Evolutionary conservation across 1,284 basidiomycete species (phyloP).

Genomic region (Trametes pubescens): DNA sequence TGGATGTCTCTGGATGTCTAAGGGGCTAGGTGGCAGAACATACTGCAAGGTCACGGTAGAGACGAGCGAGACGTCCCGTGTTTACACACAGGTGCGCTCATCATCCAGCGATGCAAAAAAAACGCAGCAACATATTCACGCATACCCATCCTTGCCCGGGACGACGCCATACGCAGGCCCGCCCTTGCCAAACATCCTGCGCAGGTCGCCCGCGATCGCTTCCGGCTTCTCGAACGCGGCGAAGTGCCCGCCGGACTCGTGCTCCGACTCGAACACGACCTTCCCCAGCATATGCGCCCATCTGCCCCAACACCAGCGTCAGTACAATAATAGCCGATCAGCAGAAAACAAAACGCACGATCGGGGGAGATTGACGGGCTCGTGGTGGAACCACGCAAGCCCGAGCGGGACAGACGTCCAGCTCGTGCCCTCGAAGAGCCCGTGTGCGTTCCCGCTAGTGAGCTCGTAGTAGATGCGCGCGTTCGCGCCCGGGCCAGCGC

Average conservation of each 20-base stretch:
- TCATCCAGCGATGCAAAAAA: too few species aligned
- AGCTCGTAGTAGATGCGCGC: constrained; percentile 7
- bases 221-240: constrained; percentile 8
- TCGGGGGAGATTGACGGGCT: constrained; percentile 37
- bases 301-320: constrained; percentile 14
- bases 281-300: constrained; percentile 38
- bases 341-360: constrained; percentile 24
- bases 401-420: constrained; percentile 43
- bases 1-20: too few species aligned
- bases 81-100: too few species aligned
- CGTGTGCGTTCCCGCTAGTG: constrained; percentile 24
- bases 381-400: constrained; percentile 45
- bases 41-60: too few species aligned
- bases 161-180: constrained; percentile 37
- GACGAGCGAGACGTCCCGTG: too few species aligned
- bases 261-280: constrained; percentile 40
- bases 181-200: constrained; percentile 36
- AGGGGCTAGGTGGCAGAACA: too few species aligned
- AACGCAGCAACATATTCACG: not conserved
- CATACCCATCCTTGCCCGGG: constrained; percentile 26
- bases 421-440: constrained; percentile 35
- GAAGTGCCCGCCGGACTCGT: constrained; percentile 40
- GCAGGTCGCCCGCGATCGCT: constrained; percentile 34
- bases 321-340: constrained; percentile 5
- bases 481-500: constrained; percentile 1